Base-by-base conservation (phyloP, 225 moss, liverwort and hornwort genomes). In the Marchantia polymorpha region DNA sequence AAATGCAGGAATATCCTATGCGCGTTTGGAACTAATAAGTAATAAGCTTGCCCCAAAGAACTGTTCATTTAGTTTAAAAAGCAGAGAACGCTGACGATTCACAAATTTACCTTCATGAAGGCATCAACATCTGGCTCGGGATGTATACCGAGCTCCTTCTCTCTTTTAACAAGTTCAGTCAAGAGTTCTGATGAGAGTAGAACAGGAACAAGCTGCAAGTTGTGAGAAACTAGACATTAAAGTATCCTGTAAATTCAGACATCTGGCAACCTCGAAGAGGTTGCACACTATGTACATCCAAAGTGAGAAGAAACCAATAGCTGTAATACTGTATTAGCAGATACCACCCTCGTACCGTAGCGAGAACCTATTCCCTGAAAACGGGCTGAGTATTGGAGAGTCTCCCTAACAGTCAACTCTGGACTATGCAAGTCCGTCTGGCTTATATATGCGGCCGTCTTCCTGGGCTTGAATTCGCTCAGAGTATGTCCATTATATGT, bases 351-450 rank as follows among this genome's bases (percentile, higher is more conserved):
- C 83, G 81, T 39, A 93, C 95, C 95, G 23, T 93, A 88, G 75
- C 93, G 92, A 13, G 90, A 86, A 53, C 93, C 95, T 14, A 93
- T 86, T 59, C 92, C 95, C 82, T 96, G 95, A 84, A 88, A 93
- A 50, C 88, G 79, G n/a, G 93, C 92, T 13, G 95, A 92, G 74
- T 85, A 96, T 64, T 93, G 89, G 22, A 96, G 81, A n/a, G 92
- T 93, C 79, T 93, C 95, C 46, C 95, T 82, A 14, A 92, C 91
- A 0, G 95, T 96, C 93, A 96, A 89, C 81, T 93, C 91, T 14
- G 90, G 87, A 3, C 84, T 81, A 20, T 93, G 95, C 12, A 93
- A 81, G 51, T 96, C 95, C 74, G 91, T 72, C 80, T 96, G 95
- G 27, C 92, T 90, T 14, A 96, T 86, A 47, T 96, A 96, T n/a